Evolutionary conservation across 2,329 filamentous ascomycete genomes (phyloP).

Genomic region (Grosmannia serpens): DNA sequence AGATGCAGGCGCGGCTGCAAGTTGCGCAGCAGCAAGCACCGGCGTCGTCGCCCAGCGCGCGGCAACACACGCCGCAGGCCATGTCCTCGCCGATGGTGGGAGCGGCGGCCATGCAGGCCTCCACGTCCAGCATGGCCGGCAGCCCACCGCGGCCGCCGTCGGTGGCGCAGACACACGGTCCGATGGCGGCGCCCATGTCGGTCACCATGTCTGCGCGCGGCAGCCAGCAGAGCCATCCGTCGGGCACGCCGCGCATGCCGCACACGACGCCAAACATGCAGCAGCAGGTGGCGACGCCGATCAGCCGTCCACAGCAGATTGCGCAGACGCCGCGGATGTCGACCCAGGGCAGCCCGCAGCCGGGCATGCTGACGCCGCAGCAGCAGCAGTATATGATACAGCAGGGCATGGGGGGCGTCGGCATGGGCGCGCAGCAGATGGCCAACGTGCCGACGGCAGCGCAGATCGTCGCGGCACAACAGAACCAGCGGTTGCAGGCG

Average conservation of each 20-base stretch:
- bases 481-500: slow-evolving; percentile 33
- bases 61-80: slow-evolving; percentile 52
- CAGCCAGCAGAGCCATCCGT: slow-evolving; percentile 55
- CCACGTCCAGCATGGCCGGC: slow-evolving; percentile 55
- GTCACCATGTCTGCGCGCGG: slow-evolving; percentile 52
- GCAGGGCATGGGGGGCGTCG: slow-evolving; percentile 24
- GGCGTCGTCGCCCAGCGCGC: slow-evolving; percentile 55
- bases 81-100: slow-evolving; percentile 56
- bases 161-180: slow-evolving; percentile 45
- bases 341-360: slow-evolving; percentile 44
- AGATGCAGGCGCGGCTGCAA: slow-evolving; percentile 39
- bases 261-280: slow-evolving; percentile 49
- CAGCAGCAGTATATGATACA: slow-evolving; percentile 43
- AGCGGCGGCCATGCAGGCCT: slow-evolving; percentile 51
- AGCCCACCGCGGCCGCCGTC: slow-evolving; percentile 58
- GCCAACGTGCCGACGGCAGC: slow-evolving; percentile 20
- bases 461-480: slow-evolving; percentile 36
- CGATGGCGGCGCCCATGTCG: slow-evolving; percentile 48
- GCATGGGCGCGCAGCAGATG: slow-evolving; percentile 27
- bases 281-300: slow-evolving; percentile 41
- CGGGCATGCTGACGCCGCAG: slow-evolving; percentile 41
- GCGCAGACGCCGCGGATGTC: slow-evolving; percentile 43
- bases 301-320: slow-evolving; percentile 34
- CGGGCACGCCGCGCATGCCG: slow-evolving; percentile 51
- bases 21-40: slow-evolving; percentile 43